These are phyloP conservation scores for Serendipita sp. DNA, from an alignment of 768 basidiomycete species.

Conservation along the genomic window DNA sequence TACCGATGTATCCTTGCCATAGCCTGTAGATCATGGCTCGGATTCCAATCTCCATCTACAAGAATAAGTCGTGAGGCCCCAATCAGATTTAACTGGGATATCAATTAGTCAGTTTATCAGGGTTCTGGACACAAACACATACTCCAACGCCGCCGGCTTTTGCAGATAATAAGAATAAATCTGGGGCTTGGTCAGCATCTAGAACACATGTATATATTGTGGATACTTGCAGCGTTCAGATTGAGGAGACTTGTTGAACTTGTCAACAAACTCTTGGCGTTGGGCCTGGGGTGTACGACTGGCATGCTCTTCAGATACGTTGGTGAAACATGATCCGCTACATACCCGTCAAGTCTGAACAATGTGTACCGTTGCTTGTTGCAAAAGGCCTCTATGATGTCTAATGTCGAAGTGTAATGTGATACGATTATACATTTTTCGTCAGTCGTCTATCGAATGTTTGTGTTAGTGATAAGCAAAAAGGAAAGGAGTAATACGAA, in stretches of 20 bases:
- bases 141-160: slow-evolving; percentile 86
- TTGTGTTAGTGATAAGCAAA: slow-evolving; percentile 4
- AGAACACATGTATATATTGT: background rate
- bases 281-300: slow-evolving; percentile 66
- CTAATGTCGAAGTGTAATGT: slow-evolving; percentile 91
- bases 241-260: slow-evolving; percentile 69
- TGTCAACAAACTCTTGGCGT: slow-evolving; percentile 73
- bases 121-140: background rate
- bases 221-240: slow-evolving; percentile 46
- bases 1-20: slow-evolving; percentile 95
- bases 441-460: slow-evolving; percentile 40
- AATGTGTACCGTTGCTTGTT: slow-evolving; percentile 58
- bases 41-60: slow-evolving; percentile 90
- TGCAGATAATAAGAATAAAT: slow-evolving; percentile 81
- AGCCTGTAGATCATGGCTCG: slow-evolving; percentile 85
- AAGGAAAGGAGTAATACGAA: slow-evolving; percentile 15
- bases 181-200: slow-evolving; percentile 23
- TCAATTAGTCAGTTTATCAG: background rate
- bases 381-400: slow-evolving; percentile 80
- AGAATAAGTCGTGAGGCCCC: slow-evolving; percentile 80
- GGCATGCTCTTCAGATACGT: slow-evolving; percentile 3
- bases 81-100: slow-evolving; percentile 57
- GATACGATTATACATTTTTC: slow-evolving; percentile 95
- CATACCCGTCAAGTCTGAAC: slow-evolving; percentile 76
- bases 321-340: background rate